Percentiles rank a stretch among this genome's conserved stretches.
Evolutionary conservation across 495 filamentous ascomycete genomes (phyloP).

Genomic region (Cladorrhinum samala): DNA sequence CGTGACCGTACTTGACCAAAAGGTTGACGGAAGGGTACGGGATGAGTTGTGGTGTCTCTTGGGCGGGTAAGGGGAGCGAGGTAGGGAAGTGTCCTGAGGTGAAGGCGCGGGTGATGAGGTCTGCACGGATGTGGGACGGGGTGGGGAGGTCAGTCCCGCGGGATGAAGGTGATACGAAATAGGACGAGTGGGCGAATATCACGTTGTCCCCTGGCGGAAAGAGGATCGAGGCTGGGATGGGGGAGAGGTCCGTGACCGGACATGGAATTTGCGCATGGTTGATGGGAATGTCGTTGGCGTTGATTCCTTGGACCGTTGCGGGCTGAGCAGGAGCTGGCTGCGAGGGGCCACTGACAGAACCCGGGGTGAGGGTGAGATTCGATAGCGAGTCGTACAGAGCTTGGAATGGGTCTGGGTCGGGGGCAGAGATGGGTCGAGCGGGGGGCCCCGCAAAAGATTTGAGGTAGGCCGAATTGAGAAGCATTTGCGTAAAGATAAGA

Average conservation of each 20-base stretch:
- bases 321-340: neutral
- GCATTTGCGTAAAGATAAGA: neutral
- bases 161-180: constrained; percentile 6
- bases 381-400: constrained; percentile 13
- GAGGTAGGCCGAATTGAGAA: constrained; percentile 1
- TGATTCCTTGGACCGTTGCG: neutral
- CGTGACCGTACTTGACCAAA: constrained; percentile 13
- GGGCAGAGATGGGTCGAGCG: neutral
- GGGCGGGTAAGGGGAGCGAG: neutral
- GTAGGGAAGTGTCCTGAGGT: neutral
- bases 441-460: neutral
- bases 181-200: constrained; percentile 22
- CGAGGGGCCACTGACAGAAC: neutral
- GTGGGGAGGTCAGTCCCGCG: constrained; percentile 11
- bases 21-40: constrained; percentile 6
- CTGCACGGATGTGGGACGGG: constrained; percentile 5
- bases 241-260: neutral
- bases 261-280: too few relatives aligned
- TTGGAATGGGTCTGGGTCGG: constrained; percentile 13
- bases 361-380: constrained; percentile 8
- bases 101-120: neutral
- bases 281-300: neutral
- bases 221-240: constrained; percentile 7
- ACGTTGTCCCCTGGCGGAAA: constrained; percentile 22
- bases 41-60: neutral